These are phyloP conservation scores for Lichtheimia ornata DNA, from an alignment of 371 early-diverging fungal species.

Conservation along the genomic window DNA sequence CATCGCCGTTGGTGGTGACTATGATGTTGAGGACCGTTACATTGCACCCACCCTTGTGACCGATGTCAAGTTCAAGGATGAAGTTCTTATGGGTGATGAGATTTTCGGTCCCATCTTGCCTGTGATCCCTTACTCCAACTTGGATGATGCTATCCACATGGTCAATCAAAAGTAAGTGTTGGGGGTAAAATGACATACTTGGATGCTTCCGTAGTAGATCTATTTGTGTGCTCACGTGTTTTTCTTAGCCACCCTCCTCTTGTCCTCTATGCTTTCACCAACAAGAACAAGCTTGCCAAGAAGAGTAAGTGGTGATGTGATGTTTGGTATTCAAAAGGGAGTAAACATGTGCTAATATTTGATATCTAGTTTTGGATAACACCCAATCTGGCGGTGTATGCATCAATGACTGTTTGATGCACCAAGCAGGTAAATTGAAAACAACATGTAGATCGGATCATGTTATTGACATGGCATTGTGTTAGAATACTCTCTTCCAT, in stretches of 20 bases:
- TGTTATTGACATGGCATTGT: not conserved
- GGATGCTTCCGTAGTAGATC: too few species aligned
- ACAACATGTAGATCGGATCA: not conserved
- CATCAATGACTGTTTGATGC: constrained; percentile 79
- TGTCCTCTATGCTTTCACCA: constrained; percentile 30
- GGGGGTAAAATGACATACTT: not conserved
- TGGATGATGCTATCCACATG: constrained; percentile 30
- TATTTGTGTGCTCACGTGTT: not conserved
- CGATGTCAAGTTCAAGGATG: constrained; percentile 23
- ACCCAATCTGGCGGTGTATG: constrained; percentile 73
- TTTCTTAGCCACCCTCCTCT: constrained; percentile 25
- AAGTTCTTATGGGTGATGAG: constrained; percentile 43
- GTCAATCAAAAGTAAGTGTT: constrained; percentile 28
- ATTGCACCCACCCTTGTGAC: constrained; percentile 21
- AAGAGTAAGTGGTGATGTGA: constrained; percentile 16
- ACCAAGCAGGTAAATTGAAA: constrained; percentile 40
- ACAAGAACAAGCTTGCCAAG: constrained; percentile 23
- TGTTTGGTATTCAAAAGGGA: not conserved
- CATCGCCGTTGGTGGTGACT: constrained; percentile 43
- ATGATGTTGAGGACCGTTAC: constrained; percentile 19
- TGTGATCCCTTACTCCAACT: constrained; percentile 21
- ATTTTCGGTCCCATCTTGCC: constrained; percentile 88
- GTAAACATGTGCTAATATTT: not conserved
- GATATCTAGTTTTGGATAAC: constrained; percentile 40
- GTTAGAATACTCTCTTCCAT: constrained; percentile 58